These are phyloP conservation scores for Trichoderma pleuroti DNA, from an alignment of 2,329 filamentous ascomycete genomes.

Conservation along the genomic window DNA sequence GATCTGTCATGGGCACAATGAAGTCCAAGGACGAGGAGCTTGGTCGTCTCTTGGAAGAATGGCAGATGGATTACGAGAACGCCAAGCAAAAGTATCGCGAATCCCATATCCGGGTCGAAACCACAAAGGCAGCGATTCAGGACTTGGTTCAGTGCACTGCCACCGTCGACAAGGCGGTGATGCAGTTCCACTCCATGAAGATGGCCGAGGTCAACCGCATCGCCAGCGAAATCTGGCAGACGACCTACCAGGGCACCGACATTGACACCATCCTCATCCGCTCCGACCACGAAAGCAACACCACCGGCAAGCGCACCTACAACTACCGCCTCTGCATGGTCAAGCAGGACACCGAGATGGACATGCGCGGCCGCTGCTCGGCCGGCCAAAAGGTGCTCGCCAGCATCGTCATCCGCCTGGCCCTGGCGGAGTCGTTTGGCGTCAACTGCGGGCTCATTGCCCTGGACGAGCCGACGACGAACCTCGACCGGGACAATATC, in stretches of 20 bases:
- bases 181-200: slow-evolving; percentile 93
- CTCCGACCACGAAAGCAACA: slow-evolving; percentile 76
- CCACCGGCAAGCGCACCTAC: slow-evolving; percentile 73
- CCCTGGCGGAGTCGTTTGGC: slow-evolving; percentile 93
- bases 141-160: slow-evolving; percentile 78
- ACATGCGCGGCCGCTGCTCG: slow-evolving; percentile 97
- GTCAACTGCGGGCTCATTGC: slow-evolving; percentile 94
- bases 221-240: slow-evolving; percentile 93
- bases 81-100: slow-evolving; percentile 78
- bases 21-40: slow-evolving; percentile 83
- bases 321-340: slow-evolving; percentile 99
- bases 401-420: slow-evolving; percentile 94
- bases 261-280: slow-evolving; percentile 95
- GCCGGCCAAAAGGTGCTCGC: slow-evolving; percentile 96
- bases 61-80: slow-evolving; percentile 81
- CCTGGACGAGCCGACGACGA: slow-evolving; percentile 95
- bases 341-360: slow-evolving; percentile 96
- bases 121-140: slow-evolving; percentile 88
- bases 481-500: slow-evolving; percentile 94
- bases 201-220: slow-evolving; percentile 98
- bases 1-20: slow-evolving; percentile 72
- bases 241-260: slow-evolving; percentile 94
- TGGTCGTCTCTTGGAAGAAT: slow-evolving; percentile 68
- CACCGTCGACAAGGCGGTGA: slow-evolving; percentile 92
- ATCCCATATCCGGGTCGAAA: slow-evolving; percentile 83